Evolutionary conservation across 2,329 filamentous ascomycete genomes (phyloP).

Genomic region (Zalaria obscura): DNA sequence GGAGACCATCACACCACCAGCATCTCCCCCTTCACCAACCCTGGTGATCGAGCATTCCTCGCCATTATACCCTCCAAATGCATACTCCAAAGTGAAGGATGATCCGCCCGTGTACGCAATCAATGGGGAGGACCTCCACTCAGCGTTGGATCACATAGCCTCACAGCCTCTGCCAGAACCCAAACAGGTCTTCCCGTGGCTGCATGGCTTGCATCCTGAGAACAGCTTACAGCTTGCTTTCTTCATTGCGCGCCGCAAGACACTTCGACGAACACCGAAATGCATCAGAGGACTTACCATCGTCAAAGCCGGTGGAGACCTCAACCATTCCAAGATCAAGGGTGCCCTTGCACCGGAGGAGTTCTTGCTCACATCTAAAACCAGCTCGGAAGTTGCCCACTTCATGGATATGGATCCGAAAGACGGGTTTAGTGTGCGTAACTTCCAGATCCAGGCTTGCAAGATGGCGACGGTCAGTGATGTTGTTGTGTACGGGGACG

Average conservation of each 20-base stretch:
- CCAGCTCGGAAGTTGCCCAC: slow-evolving; percentile 33
- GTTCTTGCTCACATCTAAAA: slow-evolving; percentile 42
- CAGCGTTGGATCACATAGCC: slow-evolving; percentile 62
- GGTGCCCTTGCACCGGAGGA: slow-evolving; percentile 76
- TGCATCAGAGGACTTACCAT: slow-evolving; percentile 72
- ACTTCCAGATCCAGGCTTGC: slow-evolving; percentile 90
- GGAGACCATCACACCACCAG: slow-evolving; percentile 34
- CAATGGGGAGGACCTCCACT: slow-evolving; percentile 50
- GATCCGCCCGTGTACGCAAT: slow-evolving; percentile 58
- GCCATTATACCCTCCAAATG: slow-evolving; percentile 59
- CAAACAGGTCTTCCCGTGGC: slow-evolving; percentile 84
- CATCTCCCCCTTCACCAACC: slow-evolving; percentile 47
- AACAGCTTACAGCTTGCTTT: slow-evolving; percentile 85
- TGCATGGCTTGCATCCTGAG: slow-evolving; percentile 79
- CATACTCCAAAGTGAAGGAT: slow-evolving; percentile 41
- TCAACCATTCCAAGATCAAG: slow-evolving; percentile 63
- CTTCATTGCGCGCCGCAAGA: slow-evolving; percentile 64
- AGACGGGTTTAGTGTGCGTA: slow-evolving; percentile 87
- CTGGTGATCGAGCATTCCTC: slow-evolving; percentile 47
- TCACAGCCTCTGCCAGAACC: slow-evolving; percentile 73
- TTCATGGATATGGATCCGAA: slow-evolving; percentile 76
- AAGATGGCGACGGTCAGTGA: slow-evolving; percentile 83
- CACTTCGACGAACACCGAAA: slow-evolving; percentile 54
- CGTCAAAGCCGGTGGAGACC: slow-evolving; percentile 77
- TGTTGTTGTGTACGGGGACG: slow-evolving; percentile 80